Evolutionary conservation across 495 filamentous ascomycete genomes (phyloP), one percentile per base, ranked within the genome.

Genomic region (Jackrogersella minutella): DNA sequence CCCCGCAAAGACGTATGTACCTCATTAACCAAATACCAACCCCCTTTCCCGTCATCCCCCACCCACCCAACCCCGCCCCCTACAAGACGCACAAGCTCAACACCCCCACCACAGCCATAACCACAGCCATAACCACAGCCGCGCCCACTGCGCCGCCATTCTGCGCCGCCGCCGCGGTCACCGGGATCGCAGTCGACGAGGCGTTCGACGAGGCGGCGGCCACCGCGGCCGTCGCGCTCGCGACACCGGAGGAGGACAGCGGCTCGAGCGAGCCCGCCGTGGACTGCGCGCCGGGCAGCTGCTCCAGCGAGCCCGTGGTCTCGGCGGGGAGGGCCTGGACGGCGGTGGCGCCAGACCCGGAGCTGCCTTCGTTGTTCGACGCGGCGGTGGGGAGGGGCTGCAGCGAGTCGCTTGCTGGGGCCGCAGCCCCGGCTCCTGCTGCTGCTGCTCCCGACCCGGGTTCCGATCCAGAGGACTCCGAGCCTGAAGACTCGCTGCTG

Each of bases 161-260:
- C 6, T 24, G 36, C 58, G 44, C 28, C 2, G 50, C 37, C 0
- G 21, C 58, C 0, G 58, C 64, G 21, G 58, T 62, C 10, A 58
- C 9, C 9, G 26, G 21, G 7, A 62, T n/a, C 3, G 46, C 10
- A 0, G 58, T 10, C 14, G 44, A 13, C 2, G 58, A 52, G 22
- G 16, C 26, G n/a, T 51, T 52, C 6, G 28, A 13, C n/a, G 33
- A 33, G 37, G 37, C 22, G 13, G 11, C 49, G 17, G 22, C 51
- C 14, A 52, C 24, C 19, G 43, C 5, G 22, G 22, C 51, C 14
- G 58, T 31, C 19, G 43, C 5, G 22, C 17, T 77, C 8, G 72
- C 69, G 26, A 73, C 73, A 0, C 69, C 79, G 1, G 63, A 79
- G 1, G 63, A 79, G 1, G 75, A 64, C 19, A 75, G 79, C 10